Evolutionary conservation across 805 yeast species (phyloP), one percentile per base, ranked within the genome.

Genomic region (Teunomyces aglyptinius): DNA sequence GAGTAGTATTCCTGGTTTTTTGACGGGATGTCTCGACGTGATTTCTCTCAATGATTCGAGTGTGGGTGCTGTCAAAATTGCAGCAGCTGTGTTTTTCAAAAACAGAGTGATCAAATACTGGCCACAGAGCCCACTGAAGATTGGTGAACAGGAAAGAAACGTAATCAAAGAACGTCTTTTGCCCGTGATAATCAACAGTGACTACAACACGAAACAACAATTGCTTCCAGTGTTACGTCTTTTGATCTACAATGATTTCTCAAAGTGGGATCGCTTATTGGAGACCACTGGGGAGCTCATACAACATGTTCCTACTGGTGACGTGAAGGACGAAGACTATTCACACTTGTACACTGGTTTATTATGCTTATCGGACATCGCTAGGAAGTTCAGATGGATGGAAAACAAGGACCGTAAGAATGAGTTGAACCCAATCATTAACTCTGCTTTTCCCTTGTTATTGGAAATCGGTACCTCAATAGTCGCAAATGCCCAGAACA

Each of bases 61-160:
- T 12, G 45, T 46, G 33, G 28, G 41, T 19, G 16, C 50, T 2
- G 74, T 86, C 42, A 78, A 83, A 54, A 70, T 81, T 41, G 87
- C 95, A 10, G 85, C 95, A 2, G 90, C 94, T 0, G 83, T 92
- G 4, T 89, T 81, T 64, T 80, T 89, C 64, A 92, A 92, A 63
- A 91, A 92, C 64, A 75, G 82, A 47, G 75, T 89, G 18, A 69
- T 74, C 12, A 74, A 79, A 31, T 74, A 78, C 43, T 91, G 97
- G 97, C 44, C 46, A 22, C 46, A 51, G 27, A 34, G 18, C 36
- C 55, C 57, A 29, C 39, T 20, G 15, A 64, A 65, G 19, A 81
- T 89, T 10, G 85, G 82, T 52, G 68, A 71, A 3, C 90, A 79
- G 49, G 97, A 92, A 60, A 86, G 83, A 58, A 88, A 87, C 2